Evolutionary conservation across 2,329 filamentous ascomycete species (phyloP).

Genomic region (Colletotrichum plurivorum): DNA sequence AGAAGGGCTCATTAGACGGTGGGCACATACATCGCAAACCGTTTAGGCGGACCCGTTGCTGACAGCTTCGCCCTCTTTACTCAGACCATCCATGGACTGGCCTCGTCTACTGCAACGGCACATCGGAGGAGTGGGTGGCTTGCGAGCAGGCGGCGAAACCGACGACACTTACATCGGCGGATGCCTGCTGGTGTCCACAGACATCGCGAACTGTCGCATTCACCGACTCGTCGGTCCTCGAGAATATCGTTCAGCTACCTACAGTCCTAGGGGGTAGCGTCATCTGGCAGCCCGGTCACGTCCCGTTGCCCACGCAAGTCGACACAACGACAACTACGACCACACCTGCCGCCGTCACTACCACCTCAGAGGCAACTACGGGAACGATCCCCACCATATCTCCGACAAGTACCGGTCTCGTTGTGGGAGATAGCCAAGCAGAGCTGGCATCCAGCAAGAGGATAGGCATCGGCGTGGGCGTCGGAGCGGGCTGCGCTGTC

Average conservation of each 20-base stretch:
- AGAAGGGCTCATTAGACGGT: conserved; percentile 46
- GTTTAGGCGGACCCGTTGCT: neutral
- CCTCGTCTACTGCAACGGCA: conserved; percentile 52
- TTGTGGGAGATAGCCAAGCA: neutral
- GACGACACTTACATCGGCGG: conserved; percentile 43
- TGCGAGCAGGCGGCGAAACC: conserved; percentile 47
- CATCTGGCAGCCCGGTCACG: conserved; percentile 44
- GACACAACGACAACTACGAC: conserved; percentile 1
- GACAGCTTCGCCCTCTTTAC: too few species aligned
- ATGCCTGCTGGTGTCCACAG: conserved; percentile 49
- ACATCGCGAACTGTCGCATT: conserved; percentile 47
- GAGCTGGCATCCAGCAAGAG: conserved; percentile 45
- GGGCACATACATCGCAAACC: neutral
- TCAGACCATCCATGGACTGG: conserved; percentile 50
- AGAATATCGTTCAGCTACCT: conserved; percentile 48
- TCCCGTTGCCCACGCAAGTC: conserved; percentile 40
- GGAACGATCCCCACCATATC: conserved; percentile 3
- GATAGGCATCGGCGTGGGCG: conserved; percentile 44
- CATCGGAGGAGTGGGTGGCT: conserved; percentile 49
- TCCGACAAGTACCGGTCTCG: neutral
- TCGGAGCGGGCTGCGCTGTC: conserved; percentile 41
- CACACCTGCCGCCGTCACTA: neutral
- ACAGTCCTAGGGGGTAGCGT: conserved; percentile 45
- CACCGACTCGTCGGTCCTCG: conserved; percentile 43
- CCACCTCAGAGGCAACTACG: neutral